These are phyloP conservation scores for Musa troglodytarum DNA, from an alignment of 176 grass and related monocot species.

Conservation along the genomic window DNA sequence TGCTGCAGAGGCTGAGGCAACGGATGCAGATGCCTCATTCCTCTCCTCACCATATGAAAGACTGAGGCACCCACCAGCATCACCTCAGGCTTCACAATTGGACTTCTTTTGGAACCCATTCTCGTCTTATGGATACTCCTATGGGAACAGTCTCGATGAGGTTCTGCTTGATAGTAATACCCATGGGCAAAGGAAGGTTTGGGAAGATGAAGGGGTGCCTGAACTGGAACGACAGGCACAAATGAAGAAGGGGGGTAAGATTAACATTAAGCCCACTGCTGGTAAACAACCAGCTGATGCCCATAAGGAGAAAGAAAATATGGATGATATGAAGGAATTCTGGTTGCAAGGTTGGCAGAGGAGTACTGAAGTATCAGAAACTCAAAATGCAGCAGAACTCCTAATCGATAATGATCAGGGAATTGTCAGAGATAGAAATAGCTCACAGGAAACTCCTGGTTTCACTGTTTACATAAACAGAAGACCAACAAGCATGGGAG, in stretches of 20 bases:
- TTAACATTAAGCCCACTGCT: background rate
- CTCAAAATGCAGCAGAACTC: background rate
- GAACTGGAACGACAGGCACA: conserved; percentile 67
- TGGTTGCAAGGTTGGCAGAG: background rate
- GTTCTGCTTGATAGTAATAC: conserved; percentile 59
- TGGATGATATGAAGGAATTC: background rate
- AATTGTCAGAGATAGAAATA: conserved; percentile 25
- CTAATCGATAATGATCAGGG: conserved; percentile 34
- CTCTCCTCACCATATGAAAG: conserved; percentile 41
- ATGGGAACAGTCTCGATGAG: conserved; percentile 39
- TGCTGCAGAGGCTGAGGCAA: conserved; percentile 15
- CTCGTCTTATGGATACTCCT: conserved; percentile 33
- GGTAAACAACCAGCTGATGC: background rate
- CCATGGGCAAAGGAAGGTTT: conserved; percentile 56
- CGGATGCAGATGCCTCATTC: conserved; percentile 25
- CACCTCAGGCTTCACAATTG: conserved; percentile 60
- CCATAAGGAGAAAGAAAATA: background rate
- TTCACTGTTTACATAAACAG: conserved; percentile 65
- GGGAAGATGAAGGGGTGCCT: conserved; percentile 88
- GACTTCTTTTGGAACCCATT: conserved; percentile 79
- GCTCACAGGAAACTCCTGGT: conserved; percentile 37
- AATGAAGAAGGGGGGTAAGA: background rate
- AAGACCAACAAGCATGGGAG: conserved; percentile 47
- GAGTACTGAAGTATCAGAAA: background rate
- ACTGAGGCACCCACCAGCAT: conserved; percentile 40